Percentiles rank a stretch among this genome's conserved stretches.
Conservation (phyloP, 345 rosid species). For the Euphorbia tirucalli region DNA sequence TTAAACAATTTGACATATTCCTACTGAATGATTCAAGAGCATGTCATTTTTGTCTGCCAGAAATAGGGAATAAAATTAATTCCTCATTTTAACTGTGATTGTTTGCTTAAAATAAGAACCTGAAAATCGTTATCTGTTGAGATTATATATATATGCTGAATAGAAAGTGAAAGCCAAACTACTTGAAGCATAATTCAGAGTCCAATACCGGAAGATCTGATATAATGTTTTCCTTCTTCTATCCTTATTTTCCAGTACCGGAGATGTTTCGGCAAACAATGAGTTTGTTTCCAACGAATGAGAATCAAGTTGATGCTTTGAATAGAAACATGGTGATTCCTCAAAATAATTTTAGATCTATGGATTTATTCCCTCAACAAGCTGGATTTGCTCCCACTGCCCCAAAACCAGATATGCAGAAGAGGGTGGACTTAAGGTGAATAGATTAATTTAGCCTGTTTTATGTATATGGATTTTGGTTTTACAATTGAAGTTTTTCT, state of each 20-base stretch:
- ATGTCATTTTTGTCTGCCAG: constrained; percentile 13
- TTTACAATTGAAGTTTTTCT: no score
- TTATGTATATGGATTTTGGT: no score
- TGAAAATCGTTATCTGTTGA: background rate
- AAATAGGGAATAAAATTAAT: background rate
- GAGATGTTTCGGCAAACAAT: constrained; percentile 39
- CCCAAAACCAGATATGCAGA: constrained; percentile 30
- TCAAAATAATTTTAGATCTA: constrained; percentile 36
- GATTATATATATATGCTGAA: background rate
- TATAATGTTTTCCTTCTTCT: constrained; percentile 20
- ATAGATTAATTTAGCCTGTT: constrained; percentile 8
- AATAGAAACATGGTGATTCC: constrained; percentile 8
- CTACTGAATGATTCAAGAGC: constrained; percentile 19
- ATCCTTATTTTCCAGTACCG: constrained; percentile 31
- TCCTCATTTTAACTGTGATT: background rate
- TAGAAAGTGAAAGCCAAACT: no score
- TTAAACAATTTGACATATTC: constrained; percentile 26
- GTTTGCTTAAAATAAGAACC: no score
- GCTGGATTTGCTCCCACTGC: constrained; percentile 41
- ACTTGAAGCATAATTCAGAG: no score
- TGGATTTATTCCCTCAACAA: constrained; percentile 60
- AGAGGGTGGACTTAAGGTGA: constrained; percentile 39
- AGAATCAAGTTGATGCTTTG: constrained; percentile 17
- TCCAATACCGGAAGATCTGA: constrained; percentile 9
- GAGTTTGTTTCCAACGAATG: constrained; percentile 56